Base-by-base conservation (phyloP, 371 early-diverging fungal genomes). In the Mortierella sp. region DNA sequence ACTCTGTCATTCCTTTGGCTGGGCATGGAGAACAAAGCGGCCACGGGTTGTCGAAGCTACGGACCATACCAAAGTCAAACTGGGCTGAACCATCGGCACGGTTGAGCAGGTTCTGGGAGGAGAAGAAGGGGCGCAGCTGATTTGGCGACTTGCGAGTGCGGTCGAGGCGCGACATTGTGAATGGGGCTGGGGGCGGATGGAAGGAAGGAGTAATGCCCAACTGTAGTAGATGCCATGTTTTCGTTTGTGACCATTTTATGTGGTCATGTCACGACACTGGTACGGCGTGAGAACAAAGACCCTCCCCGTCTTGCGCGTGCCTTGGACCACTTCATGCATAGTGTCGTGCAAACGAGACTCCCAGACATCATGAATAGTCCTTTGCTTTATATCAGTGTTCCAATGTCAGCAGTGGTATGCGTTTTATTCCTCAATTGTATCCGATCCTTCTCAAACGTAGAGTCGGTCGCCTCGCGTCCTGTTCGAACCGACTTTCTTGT, bases 61-160 rank as follows among this genome's bases (percentile, higher is more conserved):
- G 45, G n/a, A n/a, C 12, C 16, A 37, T 80, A 87, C 94, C 95
- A 57, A 85, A 85, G 27, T 88, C 82, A 76, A 94, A 95, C 59
- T 86, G 88, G 5, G 94, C 92, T 1, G 94, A 93, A 5, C 96
- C 96, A 72, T 95, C 96, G 6, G 90, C 88, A 64, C 93, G 83
- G 63, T 84, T 82, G 34, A 94, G 79, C 16, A 88, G 62, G 44
- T 86, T 88, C 62, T 90, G 88, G 24, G 85, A 82, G 29, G 88
- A 83, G 59, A 86, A 76, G 60, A 90, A 83, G 19, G 85, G 81
- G 43, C 90, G 86, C 51, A 89, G 58, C 67, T 85, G 81, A 28
- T 68, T 43, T 9, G 67, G 60, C 24, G 73, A 72, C 49, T 67
- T 73, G 52, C 74, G 67, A 29, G 74, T 48, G 24, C 57, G 61